Conservation (phyloP, 2,329 filamentous ascomycete genomes). For the Microdochium paspali region DNA sequence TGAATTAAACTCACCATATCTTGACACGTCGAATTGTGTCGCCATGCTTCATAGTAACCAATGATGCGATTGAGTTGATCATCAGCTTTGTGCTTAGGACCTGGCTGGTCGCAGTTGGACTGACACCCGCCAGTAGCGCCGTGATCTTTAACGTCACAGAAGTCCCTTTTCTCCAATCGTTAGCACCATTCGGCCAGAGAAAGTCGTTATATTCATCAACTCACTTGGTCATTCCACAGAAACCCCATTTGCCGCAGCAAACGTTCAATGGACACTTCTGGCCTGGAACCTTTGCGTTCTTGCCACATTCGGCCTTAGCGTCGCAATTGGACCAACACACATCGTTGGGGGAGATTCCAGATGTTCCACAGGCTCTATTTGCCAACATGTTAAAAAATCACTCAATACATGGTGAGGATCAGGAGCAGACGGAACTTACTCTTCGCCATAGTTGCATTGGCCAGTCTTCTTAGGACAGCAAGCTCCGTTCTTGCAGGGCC, state of each 20-base stretch:
- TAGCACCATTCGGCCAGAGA: too few species aligned
- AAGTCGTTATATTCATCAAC: too few species aligned
- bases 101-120: slow-evolving; percentile 12
- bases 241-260: too few species aligned
- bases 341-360: slow-evolving; percentile 13
- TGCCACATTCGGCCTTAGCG: slow-evolving; percentile 21
- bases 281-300: slow-evolving; percentile 10
- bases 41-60: slow-evolving; percentile 23
- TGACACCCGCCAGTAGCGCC: slow-evolving; percentile 9
- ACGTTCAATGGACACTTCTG: slow-evolving; percentile 24
- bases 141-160: slow-evolving; percentile 13
- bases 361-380: slow-evolving; percentile 14
- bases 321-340: slow-evolving; percentile 20
- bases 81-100: neutral
- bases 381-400: too few species aligned
- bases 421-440: too few species aligned
- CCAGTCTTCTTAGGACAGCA: too few species aligned
- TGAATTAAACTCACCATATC: slow-evolving; percentile 26
- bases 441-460: too few species aligned
- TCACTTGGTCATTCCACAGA: too few species aligned
- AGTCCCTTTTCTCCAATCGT: too few species aligned
- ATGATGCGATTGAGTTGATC: slow-evolving; percentile 13
- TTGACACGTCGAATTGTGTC: slow-evolving; percentile 4
- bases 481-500: neutral
- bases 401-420: too few species aligned